phyloP scores from a whole-genome alignment of 495 filamentous ascomycete species.

The Cudoniella acicularis region DNA sequence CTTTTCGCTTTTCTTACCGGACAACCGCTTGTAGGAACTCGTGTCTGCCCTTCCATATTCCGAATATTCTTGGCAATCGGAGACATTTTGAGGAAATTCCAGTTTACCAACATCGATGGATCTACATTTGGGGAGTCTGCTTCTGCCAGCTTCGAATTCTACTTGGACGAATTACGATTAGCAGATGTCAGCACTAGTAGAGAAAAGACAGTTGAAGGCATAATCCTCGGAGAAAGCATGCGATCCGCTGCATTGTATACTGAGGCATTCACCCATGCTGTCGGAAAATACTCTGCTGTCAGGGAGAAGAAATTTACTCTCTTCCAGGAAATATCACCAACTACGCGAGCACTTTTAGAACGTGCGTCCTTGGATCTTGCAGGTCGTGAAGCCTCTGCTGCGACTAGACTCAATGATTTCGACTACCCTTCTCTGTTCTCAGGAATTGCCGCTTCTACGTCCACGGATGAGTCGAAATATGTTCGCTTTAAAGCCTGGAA shows the following conservation, averaged over 20 bases:
- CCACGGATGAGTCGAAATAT: constrained; percentile 64
- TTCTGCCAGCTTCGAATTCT: constrained; percentile 68
- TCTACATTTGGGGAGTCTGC: constrained; percentile 78
- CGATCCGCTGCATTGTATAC: constrained; percentile 77
- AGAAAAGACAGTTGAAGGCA: constrained; percentile 86
- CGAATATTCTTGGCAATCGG: constrained; percentile 69
- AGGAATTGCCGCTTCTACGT: constrained; percentile 80
- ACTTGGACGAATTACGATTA: constrained; percentile 69
- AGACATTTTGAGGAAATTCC: constrained; percentile 63
- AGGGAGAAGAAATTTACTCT: constrained; percentile 63
- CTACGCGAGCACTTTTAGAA: constrained; percentile 75
- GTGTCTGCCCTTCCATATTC: constrained; percentile 63
- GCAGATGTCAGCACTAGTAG: constrained; percentile 78
- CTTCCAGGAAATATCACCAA: constrained; percentile 60
- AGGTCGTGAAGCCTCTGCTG: constrained; percentile 60
- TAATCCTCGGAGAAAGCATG: constrained; percentile 84
- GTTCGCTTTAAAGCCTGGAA: constrained; percentile 86
- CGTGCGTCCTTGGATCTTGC: constrained; percentile 76
- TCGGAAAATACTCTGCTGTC: constrained; percentile 79
- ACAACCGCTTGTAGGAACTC: constrained; percentile 76
- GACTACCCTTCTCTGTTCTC: constrained; percentile 89
- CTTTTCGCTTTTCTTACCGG: constrained; percentile 84
- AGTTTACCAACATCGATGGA: constrained; percentile 77
- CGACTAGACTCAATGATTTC: constrained; percentile 68
- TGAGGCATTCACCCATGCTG: constrained; percentile 90